Evolutionary conservation across 2,329 filamentous ascomycete genomes (phyloP), one percentile per base, ranked within the genome.

Genomic region (Macrophomina tecta): DNA sequence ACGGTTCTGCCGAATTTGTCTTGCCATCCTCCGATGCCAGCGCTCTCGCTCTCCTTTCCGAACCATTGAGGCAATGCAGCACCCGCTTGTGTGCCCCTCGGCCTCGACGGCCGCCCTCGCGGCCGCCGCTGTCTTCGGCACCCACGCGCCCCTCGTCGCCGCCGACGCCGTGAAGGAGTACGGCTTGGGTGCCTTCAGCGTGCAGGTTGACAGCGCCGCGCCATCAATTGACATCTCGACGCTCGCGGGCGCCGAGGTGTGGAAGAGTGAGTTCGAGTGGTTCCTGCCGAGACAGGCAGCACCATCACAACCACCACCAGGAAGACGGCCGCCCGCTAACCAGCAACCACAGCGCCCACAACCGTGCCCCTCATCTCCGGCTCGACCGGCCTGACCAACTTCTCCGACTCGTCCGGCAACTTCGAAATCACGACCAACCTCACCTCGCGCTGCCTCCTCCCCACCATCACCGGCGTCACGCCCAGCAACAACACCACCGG

Each of bases 361-460:
- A 23, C 28, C 48, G 12, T 28, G 36, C 56, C 65, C 65, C 28
- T 67, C 65, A 67, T 67, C 55, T 34, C 65, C 48, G 65, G 40
- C 36, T 62, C 65, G 8, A 55, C 56, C 28, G 40, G 49, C 56
- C 56, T 62, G 16, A 46, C 65, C 46, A 67, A 62, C 65, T 34
- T 62, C 49, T 62, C 65, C 56, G 55, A 62, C 52, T 62, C 65
- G 12, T 67, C 65, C 14, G 65, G 65, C 36, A 67, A 67, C 65
- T 62, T 67, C 49, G 65, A 67, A 32, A 67, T 67, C 56, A 53
- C 56, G 9, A 48, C 38, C 30, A 11, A 40, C 34, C 28, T 55
- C 11, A 42, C 48, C 36, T 18, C 48, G 2, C 28, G n/a, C 11
- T 67, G 56, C 56, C 7, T n/a, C 23, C 18, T 11, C n/a, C 65